phyloP scores from a whole-genome alignment of 2,329 filamentous ascomycete species.

The Ascochyta lentis region DNA sequence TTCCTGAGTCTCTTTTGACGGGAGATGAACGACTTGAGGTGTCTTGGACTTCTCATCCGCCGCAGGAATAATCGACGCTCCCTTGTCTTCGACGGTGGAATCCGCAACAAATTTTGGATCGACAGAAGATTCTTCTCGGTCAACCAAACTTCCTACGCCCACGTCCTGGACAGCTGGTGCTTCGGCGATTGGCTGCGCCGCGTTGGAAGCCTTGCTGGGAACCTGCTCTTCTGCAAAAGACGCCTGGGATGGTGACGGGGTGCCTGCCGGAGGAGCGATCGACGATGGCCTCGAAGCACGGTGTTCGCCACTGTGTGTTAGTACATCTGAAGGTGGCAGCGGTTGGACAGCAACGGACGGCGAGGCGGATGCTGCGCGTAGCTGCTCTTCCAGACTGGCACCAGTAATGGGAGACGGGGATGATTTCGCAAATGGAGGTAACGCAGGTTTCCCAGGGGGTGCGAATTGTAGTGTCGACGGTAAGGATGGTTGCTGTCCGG shows the following conservation, averaged over 20 bases:
- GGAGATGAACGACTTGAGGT: constrained; percentile 55
- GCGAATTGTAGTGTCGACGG: constrained; percentile 35
- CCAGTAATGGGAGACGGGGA: constrained; percentile 31
- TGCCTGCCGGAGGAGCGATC: constrained; percentile 15
- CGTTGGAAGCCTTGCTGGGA: constrained; percentile 16
- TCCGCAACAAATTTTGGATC: constrained; percentile 36
- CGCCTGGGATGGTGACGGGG: constrained; percentile 11
- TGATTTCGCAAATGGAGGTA: constrained; percentile 25
- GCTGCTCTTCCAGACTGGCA: constrained; percentile 42
- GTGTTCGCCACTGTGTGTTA: constrained; percentile 23
- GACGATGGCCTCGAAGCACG: constrained; percentile 19
- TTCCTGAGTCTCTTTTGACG: constrained; percentile 59
- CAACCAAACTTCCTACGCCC: constrained; percentile 1
- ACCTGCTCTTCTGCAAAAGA: constrained; percentile 25
- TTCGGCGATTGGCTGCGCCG: constrained; percentile 14
- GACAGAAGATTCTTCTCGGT: constrained; percentile 26
- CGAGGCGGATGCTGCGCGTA: constrained; percentile 44
- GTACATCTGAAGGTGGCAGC: constrained; percentile 27
- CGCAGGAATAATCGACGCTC: not conserved
- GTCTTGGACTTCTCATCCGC: constrained; percentile 25
- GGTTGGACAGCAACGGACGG: constrained; percentile 38
- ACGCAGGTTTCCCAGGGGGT: constrained; percentile 23
- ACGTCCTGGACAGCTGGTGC: constrained; percentile 24
- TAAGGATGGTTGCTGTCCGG: constrained; percentile 34
- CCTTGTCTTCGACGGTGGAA: constrained; percentile 43